Base-by-base conservation (phyloP, 805 yeast genomes). In the Monosporozyma aerobia region DNA sequence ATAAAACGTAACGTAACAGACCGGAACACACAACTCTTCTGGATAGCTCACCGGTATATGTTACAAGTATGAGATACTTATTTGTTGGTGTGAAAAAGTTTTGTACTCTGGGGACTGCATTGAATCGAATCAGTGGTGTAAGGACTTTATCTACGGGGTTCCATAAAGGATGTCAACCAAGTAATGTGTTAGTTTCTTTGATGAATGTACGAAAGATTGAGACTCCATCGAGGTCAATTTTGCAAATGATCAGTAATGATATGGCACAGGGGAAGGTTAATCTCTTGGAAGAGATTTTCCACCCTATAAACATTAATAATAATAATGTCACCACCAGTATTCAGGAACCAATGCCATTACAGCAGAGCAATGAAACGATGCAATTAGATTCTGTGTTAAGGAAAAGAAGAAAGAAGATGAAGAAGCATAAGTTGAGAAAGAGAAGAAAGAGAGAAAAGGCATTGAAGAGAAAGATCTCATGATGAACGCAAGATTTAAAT, bases 391-490 rank as follows among this genome's bases (percentile, higher is more conserved):
- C 90, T 11, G 95, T 87, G 37, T 72, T 83, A 69, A 79, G 94
- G 69, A 87, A 87, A 67, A 83, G 99, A 75, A 81, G 87, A 72
- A 81, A 87, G 69, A 92, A 90, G 78, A 94, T 94, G 97, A 94
- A 92, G 81, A 88, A 90, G 68, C 99, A 94, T 73, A 94, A 94
- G 77, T 78, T 89, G 69, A 86, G 94, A 76, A 94, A 94, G 84
- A 87, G 98, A 80, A 86, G 97, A 81, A 90, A 83, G 80, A 87
- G 83, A 47, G 95, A 90, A 71, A 80, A 95, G 70, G 85, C 94
- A 14, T 75, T 84, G 67, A 84, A 79, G 79, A 82, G 82, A 69
- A 85, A 84, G 69, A 72, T 82, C 61, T 82, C 84, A 7, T 70
- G 64, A 56, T 69, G 70, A 19, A 19, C 19, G 19, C 19, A 19